A percentile compares a stretch with the other conserved stretches of the same genome.
Evolutionary conservation across 441 rosid species (phyloP).

Genomic region (Euphorbia corollata): DNA sequence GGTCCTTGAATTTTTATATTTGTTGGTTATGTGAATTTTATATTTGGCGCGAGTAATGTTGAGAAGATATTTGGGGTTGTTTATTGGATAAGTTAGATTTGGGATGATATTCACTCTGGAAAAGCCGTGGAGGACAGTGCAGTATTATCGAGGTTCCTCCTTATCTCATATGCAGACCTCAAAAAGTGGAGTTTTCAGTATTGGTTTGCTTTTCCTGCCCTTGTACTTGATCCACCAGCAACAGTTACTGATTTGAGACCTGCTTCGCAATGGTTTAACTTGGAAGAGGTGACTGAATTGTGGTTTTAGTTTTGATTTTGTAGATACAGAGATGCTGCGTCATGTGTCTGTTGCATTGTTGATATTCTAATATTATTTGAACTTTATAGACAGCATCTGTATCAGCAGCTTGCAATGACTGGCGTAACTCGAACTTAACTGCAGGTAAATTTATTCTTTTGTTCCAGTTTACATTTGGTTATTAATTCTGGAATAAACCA

Average conservation of each 20-base stretch:
- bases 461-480: slow-evolving; percentile 4
- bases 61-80: neutral
- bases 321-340: neutral
- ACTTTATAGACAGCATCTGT: slow-evolving; percentile 60
- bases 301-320: slow-evolving; percentile 5
- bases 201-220: slow-evolving; percentile 89
- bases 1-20: neutral
- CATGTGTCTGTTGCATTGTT: slow-evolving; percentile 2
- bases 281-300: slow-evolving; percentile 45
- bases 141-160: slow-evolving; percentile 58
- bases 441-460: slow-evolving; percentile 37
- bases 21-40: neutral
- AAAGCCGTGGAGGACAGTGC: slow-evolving; percentile 68
- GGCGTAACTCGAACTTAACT: slow-evolving; percentile 74
- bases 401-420: slow-evolving; percentile 66
- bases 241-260: slow-evolving; percentile 58
- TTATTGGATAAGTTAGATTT: slow-evolving; percentile 42
- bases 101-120: slow-evolving; percentile 82
- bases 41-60: neutral
- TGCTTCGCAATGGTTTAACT: slow-evolving; percentile 66
- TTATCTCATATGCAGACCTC: slow-evolving; percentile 78
- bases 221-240: slow-evolving; percentile 80
- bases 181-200: slow-evolving; percentile 88
- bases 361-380: slow-evolving; percentile 10
- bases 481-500: neutral